These are phyloP conservation scores for Aspergillus avenaceus DNA, from an alignment of 495 filamentous ascomycete genomes.

Conservation along the genomic window DNA sequence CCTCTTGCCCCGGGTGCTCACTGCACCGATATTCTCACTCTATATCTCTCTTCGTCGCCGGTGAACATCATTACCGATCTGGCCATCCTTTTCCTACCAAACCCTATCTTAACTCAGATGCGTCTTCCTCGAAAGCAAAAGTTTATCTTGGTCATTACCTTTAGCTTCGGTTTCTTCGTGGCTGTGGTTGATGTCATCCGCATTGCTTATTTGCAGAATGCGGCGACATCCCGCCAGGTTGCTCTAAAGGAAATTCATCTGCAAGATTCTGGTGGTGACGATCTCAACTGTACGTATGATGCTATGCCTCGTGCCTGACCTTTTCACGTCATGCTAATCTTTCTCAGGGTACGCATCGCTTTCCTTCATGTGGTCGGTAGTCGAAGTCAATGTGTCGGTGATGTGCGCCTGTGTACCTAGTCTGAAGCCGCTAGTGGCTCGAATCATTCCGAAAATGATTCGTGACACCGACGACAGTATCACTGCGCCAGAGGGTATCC, in stretches of 20 bases:
- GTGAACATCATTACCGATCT: conserved; percentile 84
- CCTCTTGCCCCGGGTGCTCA: conserved; percentile 35
- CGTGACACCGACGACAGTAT: conserved; percentile 40
- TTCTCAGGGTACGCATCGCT: conserved; percentile 69
- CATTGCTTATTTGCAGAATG: conserved; percentile 83
- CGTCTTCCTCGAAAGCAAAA: conserved; percentile 79
- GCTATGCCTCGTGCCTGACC: background rate
- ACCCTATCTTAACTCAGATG: conserved; percentile 84
- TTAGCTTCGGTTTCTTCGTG: conserved; percentile 79
- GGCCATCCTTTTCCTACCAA: conserved; percentile 76
- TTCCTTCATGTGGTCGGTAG: conserved; percentile 87
- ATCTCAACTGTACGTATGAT: conserved; percentile 51
- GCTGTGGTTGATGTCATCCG: conserved; percentile 83
- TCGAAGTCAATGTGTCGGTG: conserved; percentile 87
- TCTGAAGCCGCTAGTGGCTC: conserved; percentile 77
- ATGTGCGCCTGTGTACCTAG: conserved; percentile 86
- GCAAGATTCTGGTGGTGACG: conserved; percentile 29
- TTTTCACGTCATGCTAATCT: background rate
- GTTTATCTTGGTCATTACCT: conserved; percentile 75
- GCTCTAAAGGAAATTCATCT: conserved; percentile 30
- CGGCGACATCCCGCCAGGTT: conserved; percentile 40
- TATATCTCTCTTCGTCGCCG: conserved; percentile 79
- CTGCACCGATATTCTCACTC: conserved; percentile 72
- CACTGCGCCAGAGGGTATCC: conserved; percentile 7
- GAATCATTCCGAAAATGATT: conserved; percentile 69